These are phyloP conservation scores for Stylosanthes scabra DNA, from an alignment of 331 rosid species.

Conservation along the genomic window DNA sequence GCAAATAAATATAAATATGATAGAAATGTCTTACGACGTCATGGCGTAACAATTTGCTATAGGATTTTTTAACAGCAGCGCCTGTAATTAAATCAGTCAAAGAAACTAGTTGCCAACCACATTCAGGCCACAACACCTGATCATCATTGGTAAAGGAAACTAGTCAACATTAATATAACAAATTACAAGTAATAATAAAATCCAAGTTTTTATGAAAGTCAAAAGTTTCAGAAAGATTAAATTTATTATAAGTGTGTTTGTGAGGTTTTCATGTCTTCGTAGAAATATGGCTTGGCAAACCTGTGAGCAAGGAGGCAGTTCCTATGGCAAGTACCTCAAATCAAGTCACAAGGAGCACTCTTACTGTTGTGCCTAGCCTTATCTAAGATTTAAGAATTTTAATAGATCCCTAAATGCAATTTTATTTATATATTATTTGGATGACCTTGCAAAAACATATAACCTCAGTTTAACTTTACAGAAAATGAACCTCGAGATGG, in stretches of 20 bases:
- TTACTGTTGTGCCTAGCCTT: background rate
- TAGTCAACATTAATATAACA: constrained; percentile 20
- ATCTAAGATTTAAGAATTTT: constrained; percentile 8
- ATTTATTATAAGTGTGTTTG: constrained; percentile 16
- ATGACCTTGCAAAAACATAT: constrained; percentile 18
- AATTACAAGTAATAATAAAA: constrained; percentile 51
- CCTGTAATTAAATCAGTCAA: constrained; percentile 88
- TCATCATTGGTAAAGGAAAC: constrained; percentile 43
- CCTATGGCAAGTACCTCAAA: background rate
- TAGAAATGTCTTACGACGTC: too few relatives aligned
- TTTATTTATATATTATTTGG: constrained; percentile 13
- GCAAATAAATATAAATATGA: too few relatives aligned
- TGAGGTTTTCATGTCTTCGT: background rate
- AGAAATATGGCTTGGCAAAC: constrained; percentile 24
- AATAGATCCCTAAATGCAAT: constrained; percentile 4
- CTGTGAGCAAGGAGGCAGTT: background rate
- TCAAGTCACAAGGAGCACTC: background rate
- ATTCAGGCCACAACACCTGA: constrained; percentile 98
- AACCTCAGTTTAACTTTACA: constrained; percentile 2
- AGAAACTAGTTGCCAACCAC: constrained; percentile 97
- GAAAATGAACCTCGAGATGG: background rate
- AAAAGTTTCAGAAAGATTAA: constrained; percentile 40
- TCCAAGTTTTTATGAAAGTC: constrained; percentile 82
- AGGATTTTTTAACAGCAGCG: constrained; percentile 76
- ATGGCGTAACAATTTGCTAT: too few relatives aligned